Evolutionary conservation across 805 yeast genomes (phyloP).

Genomic region (Candida bentonensis): DNA sequence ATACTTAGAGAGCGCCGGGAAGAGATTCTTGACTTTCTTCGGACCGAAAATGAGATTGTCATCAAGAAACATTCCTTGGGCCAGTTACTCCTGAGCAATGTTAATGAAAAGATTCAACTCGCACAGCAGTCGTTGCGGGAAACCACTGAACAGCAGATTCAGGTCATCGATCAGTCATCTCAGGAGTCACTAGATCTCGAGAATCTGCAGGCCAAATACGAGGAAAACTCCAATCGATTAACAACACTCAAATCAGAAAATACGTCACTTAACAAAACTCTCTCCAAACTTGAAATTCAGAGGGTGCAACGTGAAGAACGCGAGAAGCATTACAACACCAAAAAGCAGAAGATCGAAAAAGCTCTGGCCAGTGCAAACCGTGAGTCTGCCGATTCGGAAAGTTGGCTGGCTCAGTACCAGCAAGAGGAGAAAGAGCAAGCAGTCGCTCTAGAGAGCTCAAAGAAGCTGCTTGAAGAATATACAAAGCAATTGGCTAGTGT

Average conservation of each 20-base stretch:
- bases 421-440: constrained; percentile 36
- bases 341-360: constrained; percentile 17
- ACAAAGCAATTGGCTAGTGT: constrained; percentile 55
- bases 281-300: constrained; percentile 34
- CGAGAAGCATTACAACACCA: constrained; percentile 46
- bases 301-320: constrained; percentile 66
- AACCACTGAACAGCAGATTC: not conserved
- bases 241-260: constrained; percentile 17
- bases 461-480: constrained; percentile 53
- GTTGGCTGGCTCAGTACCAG: constrained; percentile 26
- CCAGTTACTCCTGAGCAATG: not conserved
- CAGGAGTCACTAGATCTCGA: constrained; percentile 28
- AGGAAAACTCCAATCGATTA: constrained; percentile 10
- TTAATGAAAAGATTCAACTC: not conserved
- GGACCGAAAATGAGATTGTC: not conserved
- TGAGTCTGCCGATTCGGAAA: constrained; percentile 35
- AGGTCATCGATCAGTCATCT: not conserved
- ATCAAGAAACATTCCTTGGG: not conserved
- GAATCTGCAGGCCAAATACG: constrained; percentile 12
- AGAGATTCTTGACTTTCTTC: constrained; percentile 31
- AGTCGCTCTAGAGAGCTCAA: constrained; percentile 43
- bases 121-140: not conserved
- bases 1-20: constrained; percentile 49
- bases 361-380: constrained; percentile 35
- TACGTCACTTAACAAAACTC: constrained; percentile 17